Evolutionary conservation across 1,139 yeast genomes (phyloP).

Genomic region (Yamadazyma dushanensis): DNA sequence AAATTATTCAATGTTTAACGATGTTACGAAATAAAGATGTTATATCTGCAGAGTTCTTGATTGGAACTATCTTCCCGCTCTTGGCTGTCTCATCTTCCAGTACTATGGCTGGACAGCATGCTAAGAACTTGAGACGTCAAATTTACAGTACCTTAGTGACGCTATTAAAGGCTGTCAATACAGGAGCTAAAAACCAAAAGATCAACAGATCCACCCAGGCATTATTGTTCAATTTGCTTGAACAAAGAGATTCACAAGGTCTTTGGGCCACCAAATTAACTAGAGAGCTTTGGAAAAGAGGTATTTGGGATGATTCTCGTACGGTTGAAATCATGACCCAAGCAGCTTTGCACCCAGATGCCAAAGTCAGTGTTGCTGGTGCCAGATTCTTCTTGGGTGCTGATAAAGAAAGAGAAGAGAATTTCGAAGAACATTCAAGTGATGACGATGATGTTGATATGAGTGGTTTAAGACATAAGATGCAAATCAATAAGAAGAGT

Average conservation of each 20-base stretch:
- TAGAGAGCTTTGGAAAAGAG: slow-evolving; percentile 94
- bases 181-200: slow-evolving; percentile 83
- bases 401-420: slow-evolving; percentile 90
- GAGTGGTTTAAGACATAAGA: slow-evolving; percentile 70
- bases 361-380: slow-evolving; percentile 87
- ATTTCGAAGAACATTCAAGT: slow-evolving; percentile 65
- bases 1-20: slow-evolving; percentile 83
- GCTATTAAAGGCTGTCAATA: slow-evolving; percentile 76
- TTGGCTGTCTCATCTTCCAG: slow-evolving; percentile 43
- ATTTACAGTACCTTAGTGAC: slow-evolving; percentile 78
- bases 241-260: slow-evolving; percentile 78
- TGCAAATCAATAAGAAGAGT: slow-evolving; percentile 81
- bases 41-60: slow-evolving; percentile 75
- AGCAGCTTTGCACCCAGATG: slow-evolving; percentile 85
- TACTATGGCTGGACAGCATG: slow-evolving; percentile 65
- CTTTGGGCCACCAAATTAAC: slow-evolving; percentile 96
- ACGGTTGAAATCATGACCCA: slow-evolving; percentile 97
- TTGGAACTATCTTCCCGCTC: slow-evolving; percentile 86
- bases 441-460: slow-evolving; percentile 72
- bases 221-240: slow-evolving; percentile 77
- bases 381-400: slow-evolving; percentile 91
- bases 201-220: slow-evolving; percentile 91
- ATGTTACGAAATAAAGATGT: slow-evolving; percentile 87
- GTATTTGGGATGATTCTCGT: slow-evolving; percentile 96
- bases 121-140: slow-evolving; percentile 79